These are phyloP conservation scores for Leccinum longicurvipes DNA, from an alignment of 768 basidiomycete genomes.

Conservation along the genomic window DNA sequence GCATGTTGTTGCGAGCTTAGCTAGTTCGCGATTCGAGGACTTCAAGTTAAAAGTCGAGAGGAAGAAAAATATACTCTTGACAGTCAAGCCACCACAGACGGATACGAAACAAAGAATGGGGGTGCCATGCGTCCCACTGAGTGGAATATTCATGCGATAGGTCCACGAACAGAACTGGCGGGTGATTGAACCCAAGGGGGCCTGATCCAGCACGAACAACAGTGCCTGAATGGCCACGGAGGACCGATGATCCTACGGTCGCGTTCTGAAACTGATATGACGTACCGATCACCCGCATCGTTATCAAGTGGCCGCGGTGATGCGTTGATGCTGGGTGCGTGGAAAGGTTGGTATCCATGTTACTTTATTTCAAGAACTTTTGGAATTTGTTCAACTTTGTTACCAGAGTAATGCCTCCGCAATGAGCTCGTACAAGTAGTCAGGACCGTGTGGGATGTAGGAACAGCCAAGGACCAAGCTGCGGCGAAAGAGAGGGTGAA, in stretches of 20 bases:
- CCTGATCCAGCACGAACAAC: background rate
- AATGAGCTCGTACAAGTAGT: background rate
- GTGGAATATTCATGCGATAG: background rate
- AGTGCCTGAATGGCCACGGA: background rate
- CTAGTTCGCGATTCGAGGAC: background rate
- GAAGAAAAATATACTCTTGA: background rate
- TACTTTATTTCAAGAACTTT: background rate
- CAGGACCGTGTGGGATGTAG: background rate
- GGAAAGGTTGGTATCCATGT: background rate
- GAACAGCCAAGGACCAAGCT: background rate
- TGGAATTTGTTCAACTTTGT: background rate
- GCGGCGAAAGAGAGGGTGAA: background rate
- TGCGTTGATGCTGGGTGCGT: background rate
- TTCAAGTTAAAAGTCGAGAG: background rate
- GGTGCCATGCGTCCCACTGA: background rate
- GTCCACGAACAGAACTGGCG: background rate
- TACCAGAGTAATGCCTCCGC: background rate
- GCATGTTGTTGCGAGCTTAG: constrained; percentile 20
- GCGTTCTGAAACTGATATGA: background rate
- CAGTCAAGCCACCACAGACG: background rate
- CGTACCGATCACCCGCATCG: background rate
- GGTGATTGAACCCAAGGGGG: background rate
- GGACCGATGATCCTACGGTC: background rate
- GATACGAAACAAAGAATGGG: background rate
- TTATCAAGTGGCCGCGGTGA: background rate